Evolutionary conservation across 148 eudicot genomes (phyloP).

Genomic region (Cornus controversa): DNA sequence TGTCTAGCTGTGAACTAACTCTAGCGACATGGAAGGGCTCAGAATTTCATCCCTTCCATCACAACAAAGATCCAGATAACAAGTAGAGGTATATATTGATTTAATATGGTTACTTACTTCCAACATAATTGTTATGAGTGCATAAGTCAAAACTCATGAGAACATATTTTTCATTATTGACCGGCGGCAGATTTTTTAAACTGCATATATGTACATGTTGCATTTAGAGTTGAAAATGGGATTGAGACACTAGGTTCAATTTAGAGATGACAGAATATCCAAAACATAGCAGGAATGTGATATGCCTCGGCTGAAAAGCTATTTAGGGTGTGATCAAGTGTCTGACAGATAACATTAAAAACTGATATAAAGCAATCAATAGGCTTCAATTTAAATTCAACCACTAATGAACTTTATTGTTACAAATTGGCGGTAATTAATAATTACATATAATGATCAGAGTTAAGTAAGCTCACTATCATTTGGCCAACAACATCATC

Average conservation of each 20-base stretch:
- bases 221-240: neutral
- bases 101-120: neutral
- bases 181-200: too few relatives aligned
- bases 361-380: too few relatives aligned
- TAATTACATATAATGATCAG: too few relatives aligned
- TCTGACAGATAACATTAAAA: too few relatives aligned
- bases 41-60: slow-evolving; percentile 24
- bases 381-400: too few relatives aligned
- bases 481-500: too few relatives aligned
- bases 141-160: too few relatives aligned
- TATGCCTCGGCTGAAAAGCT: slow-evolving; percentile 18
- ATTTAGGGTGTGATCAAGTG: slow-evolving; percentile 13
- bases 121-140: too few relatives aligned
- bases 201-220: neutral
- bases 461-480: too few relatives aligned
- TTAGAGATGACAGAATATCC: neutral
- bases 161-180: neutral
- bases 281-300: slow-evolving; percentile 23
- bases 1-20: slow-evolving; percentile 30
- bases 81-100: slow-evolving; percentile 27
- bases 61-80: slow-evolving; percentile 29
- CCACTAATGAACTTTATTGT: too few relatives aligned
- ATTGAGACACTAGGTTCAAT: neutral
- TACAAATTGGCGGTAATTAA: too few relatives aligned
- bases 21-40: slow-evolving; percentile 27